A percentile compares a stretch with the other conserved stretches of the same genome.
Conservation (phyloP, 2,329 filamentous ascomycete genomes). For the Colletotrichum sp. region DNA sequence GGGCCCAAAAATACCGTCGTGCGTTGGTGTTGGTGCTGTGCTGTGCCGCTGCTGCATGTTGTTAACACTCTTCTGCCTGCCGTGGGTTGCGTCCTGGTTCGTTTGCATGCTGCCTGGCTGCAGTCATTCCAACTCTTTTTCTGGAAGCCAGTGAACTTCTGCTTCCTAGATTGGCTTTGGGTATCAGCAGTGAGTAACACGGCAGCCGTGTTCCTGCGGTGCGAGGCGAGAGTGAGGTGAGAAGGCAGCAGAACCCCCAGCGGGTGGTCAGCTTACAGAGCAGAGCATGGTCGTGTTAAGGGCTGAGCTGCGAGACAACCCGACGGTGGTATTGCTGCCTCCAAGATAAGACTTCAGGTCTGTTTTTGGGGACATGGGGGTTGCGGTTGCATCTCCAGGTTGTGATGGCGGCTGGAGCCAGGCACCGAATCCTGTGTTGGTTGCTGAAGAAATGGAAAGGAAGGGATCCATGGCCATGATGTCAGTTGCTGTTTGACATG, state of each 20-base stretch:
- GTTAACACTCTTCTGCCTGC: neutral
- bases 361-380: neutral
- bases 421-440: neutral
- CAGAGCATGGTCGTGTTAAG: neutral
- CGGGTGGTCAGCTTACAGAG: neutral
- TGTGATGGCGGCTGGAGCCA: neutral
- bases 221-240: neutral
- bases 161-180: neutral
- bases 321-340: neutral
- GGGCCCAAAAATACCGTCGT: neutral
- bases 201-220: neutral
- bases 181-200: neutral
- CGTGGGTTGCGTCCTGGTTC: neutral
- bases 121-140: neutral
- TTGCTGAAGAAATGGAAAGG: neutral
- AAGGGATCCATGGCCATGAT: neutral
- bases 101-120: neutral
- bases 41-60: neutral
- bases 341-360: neutral
- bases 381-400: neutral
- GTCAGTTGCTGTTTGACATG: neutral
- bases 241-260: neutral
- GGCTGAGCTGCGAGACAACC: neutral
- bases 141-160: neutral
- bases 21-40: neutral